Evolutionary conservation across 2,329 filamentous ascomycete species (phyloP).

Genomic region (Aspergillus luchuensis): DNA sequence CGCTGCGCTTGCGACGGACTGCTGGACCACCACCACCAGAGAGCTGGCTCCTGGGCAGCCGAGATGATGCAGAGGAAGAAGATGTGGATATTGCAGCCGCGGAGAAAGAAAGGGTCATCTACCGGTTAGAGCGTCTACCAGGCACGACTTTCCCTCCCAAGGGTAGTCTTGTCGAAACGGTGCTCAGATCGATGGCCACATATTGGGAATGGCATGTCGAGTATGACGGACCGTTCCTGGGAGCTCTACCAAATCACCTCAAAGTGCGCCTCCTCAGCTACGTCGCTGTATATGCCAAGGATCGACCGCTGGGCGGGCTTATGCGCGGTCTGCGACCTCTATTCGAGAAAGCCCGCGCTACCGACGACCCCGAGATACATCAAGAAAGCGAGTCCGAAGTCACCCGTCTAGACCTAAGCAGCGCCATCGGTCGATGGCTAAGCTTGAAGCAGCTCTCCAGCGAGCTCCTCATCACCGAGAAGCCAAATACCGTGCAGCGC

Average conservation of each 20-base stretch:
- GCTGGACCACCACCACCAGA: slow-evolving; percentile 50
- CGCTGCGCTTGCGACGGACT: slow-evolving; percentile 38
- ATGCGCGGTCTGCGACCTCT: slow-evolving; percentile 53
- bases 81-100: slow-evolving; percentile 16
- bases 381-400: slow-evolving; percentile 45
- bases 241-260: slow-evolving; percentile 53
- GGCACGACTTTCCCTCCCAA: slow-evolving; percentile 40
- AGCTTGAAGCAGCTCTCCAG: slow-evolving; percentile 51
- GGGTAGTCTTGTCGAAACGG: slow-evolving; percentile 52
- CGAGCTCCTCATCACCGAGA: slow-evolving; percentile 42
- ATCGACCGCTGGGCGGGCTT: slow-evolving; percentile 41
- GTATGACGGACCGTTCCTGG: slow-evolving; percentile 59
- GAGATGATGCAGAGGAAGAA: slow-evolving; percentile 5
- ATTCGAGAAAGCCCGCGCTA: slow-evolving; percentile 37
- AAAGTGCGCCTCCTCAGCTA: slow-evolving; percentile 60
- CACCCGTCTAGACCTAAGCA: slow-evolving; percentile 55
- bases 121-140: slow-evolving; percentile 44
- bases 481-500: slow-evolving; percentile 1
- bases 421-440: slow-evolving; percentile 52
- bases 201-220: slow-evolving; percentile 60
- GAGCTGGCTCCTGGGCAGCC: slow-evolving; percentile 45
- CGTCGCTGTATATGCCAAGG: slow-evolving; percentile 52
- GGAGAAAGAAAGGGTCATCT: slow-evolving; percentile 26
- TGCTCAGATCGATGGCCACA: slow-evolving; percentile 56
- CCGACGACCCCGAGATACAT: slow-evolving; percentile 15